phyloP scores from a whole-genome alignment of 306 rosid species.

The Rosa persica region DNA sequence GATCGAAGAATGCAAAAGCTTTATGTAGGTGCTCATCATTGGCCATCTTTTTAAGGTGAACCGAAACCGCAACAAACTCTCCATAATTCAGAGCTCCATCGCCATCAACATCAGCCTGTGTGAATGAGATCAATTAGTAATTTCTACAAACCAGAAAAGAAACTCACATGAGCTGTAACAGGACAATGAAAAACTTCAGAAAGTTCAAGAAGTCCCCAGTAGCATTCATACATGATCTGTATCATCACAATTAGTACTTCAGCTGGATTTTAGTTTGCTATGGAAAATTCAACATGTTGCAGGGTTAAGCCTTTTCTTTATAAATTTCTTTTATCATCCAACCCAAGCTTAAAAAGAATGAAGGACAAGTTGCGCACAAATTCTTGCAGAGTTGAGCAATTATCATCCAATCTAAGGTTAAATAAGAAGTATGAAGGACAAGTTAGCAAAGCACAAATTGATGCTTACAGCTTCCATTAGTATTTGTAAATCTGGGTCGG shows the following conservation, averaged over 20 bases:
- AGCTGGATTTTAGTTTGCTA: background rate
- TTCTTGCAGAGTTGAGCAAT: background rate
- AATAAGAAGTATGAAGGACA: background rate
- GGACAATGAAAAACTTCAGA: background rate
- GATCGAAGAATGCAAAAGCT: constrained; percentile 82
- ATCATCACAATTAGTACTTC: background rate
- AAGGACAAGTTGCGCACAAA: background rate
- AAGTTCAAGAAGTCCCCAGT: background rate
- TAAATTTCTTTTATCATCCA: background rate
- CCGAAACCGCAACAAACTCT: constrained; percentile 79
- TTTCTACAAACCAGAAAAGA: background rate
- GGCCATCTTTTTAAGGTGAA: constrained; percentile 73
- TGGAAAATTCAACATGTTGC: background rate
- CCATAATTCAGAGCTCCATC: constrained; percentile 83
- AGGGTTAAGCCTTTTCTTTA: background rate
- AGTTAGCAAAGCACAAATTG: background rate
- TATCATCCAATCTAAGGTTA: background rate
- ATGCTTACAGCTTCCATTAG: constrained; percentile 56
- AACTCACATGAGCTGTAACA: background rate
- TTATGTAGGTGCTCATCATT: constrained; percentile 81
- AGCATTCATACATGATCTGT: background rate
- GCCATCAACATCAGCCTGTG: constrained; percentile 75
- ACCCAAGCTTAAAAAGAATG: background rate
- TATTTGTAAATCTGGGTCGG: constrained; percentile 55
- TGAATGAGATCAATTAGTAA: constrained; percentile 10